Conservation (phyloP, 2,329 filamentous ascomycete species). For the Trichophyton verrucosum region DNA sequence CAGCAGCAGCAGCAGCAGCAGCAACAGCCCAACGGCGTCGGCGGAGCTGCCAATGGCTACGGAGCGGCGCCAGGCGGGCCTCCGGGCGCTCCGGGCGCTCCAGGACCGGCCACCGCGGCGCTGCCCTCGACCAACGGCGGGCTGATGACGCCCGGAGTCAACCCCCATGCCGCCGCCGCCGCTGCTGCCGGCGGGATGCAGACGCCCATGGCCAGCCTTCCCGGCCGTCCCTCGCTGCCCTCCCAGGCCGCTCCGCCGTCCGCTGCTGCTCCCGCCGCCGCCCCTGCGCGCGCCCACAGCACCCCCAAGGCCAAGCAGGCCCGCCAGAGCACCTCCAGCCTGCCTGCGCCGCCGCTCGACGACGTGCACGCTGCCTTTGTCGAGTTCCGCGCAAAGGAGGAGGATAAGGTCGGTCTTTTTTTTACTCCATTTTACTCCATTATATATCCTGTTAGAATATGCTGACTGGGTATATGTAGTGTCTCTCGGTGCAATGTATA, state of each 20-base stretch:
- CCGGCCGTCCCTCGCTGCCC: slow-evolving; percentile 30
- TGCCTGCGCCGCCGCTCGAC: slow-evolving; percentile 37
- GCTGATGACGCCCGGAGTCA: slow-evolving; percentile 35
- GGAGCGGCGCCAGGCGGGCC: slow-evolving; percentile 30
- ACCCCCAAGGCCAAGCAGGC: slow-evolving; percentile 27
- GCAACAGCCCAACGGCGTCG: slow-evolving; percentile 25
- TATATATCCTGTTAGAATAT: slow-evolving; percentile 4
- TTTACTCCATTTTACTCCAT: not conserved
- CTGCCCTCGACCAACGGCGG: slow-evolving; percentile 32
- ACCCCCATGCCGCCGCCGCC: slow-evolving; percentile 22
- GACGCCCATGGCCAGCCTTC: slow-evolving; percentile 29
- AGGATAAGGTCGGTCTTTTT: slow-evolving; percentile 28
- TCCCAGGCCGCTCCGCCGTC: slow-evolving; percentile 26
- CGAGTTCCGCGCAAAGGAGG: slow-evolving; percentile 36
- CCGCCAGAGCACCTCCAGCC: slow-evolving; percentile 28
- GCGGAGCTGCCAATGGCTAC: slow-evolving; percentile 30
- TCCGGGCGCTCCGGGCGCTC: slow-evolving; percentile 20
- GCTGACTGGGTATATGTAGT: slow-evolving; percentile 19
- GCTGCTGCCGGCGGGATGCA: slow-evolving; percentile 27
- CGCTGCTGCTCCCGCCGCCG: slow-evolving; percentile 19
- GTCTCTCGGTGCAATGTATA: slow-evolving; percentile 39
- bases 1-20: not conserved
- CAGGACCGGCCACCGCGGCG: slow-evolving; percentile 21
- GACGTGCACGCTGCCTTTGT: slow-evolving; percentile 40
- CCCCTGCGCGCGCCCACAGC: slow-evolving; percentile 24